Evolutionary conservation across 371 early-diverging fungal species (phyloP), one percentile per base, ranked within the genome.

Genomic region (Lichtheimia ramosa): DNA sequence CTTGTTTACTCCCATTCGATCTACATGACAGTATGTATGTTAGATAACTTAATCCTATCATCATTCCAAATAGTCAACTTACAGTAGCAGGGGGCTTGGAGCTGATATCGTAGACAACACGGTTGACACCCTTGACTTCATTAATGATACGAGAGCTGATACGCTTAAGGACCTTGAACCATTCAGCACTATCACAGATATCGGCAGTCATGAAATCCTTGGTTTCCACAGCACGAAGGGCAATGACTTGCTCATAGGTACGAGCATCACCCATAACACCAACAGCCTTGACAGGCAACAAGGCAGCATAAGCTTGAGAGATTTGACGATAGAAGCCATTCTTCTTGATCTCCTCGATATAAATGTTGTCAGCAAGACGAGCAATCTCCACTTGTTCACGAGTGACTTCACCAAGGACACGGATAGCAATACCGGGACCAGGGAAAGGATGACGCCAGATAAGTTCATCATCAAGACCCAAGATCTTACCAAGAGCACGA

Each of bases 361-460:
- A 96, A 65, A 98, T 98, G 72, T 91, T 77, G 81, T 98, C 98
- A 46, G 97, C 98, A 40, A 89, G 84, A 58, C 95, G 91, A 48
- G 91, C 96, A 75, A 98, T 98, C 57, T 83, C 87, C 21, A 98
- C 96, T 77, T 98, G 95, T 59, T 84, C 83, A 42, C 79, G 86
- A 49, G 96, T 95, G 46, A 96, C 96, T 79, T 96, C 98, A 56
- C 98, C 98, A 7, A 98, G 76, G 24, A 96, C 86, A 69, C 98
- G 92, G 74, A 98, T 98, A 52, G 98, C 98, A 70, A 98, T 93
- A 69, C 97, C 98, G 41, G 98, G 98, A 25, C 98, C 98, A 58
- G 98, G 98, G 94, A 98, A 98, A 42, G 98, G 98, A 70, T 98
- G 98, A 62, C 98, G 92, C 97, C 97, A 98, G 65, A 98, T 86